Evolutionary conservation across 495 filamentous ascomycete genomes (phyloP).

Genomic region (Immersiella caudata): DNA sequence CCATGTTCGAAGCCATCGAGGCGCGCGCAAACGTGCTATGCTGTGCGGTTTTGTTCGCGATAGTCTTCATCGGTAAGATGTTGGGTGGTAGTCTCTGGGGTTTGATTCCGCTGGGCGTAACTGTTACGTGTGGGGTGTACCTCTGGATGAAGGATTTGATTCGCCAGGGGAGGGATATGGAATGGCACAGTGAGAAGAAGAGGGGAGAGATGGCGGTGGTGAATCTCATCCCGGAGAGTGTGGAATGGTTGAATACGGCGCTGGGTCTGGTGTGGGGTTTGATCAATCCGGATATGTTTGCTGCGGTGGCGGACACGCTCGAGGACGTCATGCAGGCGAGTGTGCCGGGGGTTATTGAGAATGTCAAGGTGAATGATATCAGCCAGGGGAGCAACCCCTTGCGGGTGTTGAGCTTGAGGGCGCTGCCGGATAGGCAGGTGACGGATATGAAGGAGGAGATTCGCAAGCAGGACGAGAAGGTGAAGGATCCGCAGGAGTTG

Average conservation of each 20-base stretch:
- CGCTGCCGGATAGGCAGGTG: conserved; percentile 81
- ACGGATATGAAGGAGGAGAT: conserved; percentile 76
- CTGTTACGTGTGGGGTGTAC: conserved; percentile 73
- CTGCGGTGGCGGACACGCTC: conserved; percentile 56
- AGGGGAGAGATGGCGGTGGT: conserved; percentile 78
- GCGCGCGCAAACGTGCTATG: conserved; percentile 68
- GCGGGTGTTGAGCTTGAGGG: conserved; percentile 84
- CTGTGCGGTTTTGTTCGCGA: conserved; percentile 66
- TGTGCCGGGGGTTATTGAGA: conserved; percentile 84
- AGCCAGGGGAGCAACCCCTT: conserved; percentile 89
- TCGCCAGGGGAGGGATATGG: conserved; percentile 74
- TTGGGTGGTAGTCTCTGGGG: conserved; percentile 79
- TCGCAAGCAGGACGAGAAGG: conserved; percentile 74
- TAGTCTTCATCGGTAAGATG: conserved; percentile 74
- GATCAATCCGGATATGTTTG: conserved; percentile 92
- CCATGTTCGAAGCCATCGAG: conserved; percentile 79
- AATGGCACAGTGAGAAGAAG: conserved; percentile 86
- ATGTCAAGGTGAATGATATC: conserved; percentile 94
- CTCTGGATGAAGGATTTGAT: conserved; percentile 89
- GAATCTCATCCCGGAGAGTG: conserved; percentile 89
- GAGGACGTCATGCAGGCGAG: conserved; percentile 95
- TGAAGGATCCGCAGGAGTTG: conserved; percentile 82
- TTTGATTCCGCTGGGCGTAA: conserved; percentile 69
- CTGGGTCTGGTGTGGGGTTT: conserved; percentile 82
- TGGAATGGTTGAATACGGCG: conserved; percentile 89